phyloP scores from a whole-genome alignment of 306 rosid species.

The Ormosia emarginata region DNA sequence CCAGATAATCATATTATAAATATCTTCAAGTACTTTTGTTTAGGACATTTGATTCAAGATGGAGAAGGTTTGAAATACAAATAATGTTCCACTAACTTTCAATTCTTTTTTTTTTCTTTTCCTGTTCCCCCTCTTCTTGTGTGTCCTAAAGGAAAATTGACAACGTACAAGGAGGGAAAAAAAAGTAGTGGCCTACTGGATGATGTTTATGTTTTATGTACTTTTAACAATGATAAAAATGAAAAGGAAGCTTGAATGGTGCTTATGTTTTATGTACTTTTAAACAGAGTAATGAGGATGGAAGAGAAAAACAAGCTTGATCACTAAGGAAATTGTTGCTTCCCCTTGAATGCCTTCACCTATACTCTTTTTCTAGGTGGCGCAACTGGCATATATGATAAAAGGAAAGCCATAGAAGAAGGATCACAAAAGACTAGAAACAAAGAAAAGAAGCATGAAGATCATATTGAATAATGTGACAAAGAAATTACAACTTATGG shows the following conservation, averaged over 20 bases:
- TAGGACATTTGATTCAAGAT: background rate
- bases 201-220: background rate
- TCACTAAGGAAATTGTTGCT: background rate
- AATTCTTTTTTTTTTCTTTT: background rate
- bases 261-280: background rate
- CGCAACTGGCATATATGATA: background rate
- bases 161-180: background rate
- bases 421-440: slow-evolving; percentile 20
- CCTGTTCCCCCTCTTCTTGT: background rate
- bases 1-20: no score
- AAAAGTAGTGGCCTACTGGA: background rate
- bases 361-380: background rate
- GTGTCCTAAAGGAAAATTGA: slow-evolving; percentile 1
- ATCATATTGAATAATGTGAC: background rate
- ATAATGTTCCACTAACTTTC: background rate
- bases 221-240: background rate
- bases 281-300: background rate
- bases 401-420: slow-evolving; percentile 13
- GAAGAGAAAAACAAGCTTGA: background rate
- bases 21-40: background rate
- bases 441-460: background rate
- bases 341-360: background rate
- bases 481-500: slow-evolving; percentile 55
- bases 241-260: background rate
- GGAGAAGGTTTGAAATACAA: background rate